Percentiles rank a stretch among this genome's conserved stretches.
These are phyloP conservation scores for Aphanomyces invadans DNA, from an alignment of 352 stramenopile genomes.

Conservation along the genomic window DNA sequence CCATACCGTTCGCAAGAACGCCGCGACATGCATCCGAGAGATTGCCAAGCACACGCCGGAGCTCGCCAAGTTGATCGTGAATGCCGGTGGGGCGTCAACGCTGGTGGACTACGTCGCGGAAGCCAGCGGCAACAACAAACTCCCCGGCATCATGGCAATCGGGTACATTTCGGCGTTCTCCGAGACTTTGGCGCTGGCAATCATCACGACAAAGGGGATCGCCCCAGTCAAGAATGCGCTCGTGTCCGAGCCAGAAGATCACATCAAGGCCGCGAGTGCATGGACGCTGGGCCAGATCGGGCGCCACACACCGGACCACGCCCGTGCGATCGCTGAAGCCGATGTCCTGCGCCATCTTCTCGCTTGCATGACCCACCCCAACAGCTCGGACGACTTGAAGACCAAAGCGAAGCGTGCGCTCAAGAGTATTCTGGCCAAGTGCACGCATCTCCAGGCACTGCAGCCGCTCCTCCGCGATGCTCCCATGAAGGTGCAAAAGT, in stretches of 20 bases:
- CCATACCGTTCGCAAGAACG: conserved; percentile 92
- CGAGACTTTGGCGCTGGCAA: conserved; percentile 88
- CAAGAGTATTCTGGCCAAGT: conserved; percentile 92
- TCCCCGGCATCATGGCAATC: conserved; percentile 93
- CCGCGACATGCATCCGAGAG: conserved; percentile 91
- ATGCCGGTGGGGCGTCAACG: conserved; percentile 88
- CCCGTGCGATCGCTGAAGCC: conserved; percentile 85
- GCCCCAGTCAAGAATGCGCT: conserved; percentile 89
- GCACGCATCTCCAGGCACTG: conserved; percentile 89
- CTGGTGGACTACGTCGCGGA: conserved; percentile 91
- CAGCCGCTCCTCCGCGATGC: conserved; percentile 89
- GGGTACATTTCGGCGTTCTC: conserved; percentile 94
- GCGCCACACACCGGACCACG: conserved; percentile 90
- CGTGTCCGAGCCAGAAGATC: conserved; percentile 90
- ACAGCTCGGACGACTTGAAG: conserved; percentile 90
- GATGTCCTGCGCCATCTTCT: conserved; percentile 90
- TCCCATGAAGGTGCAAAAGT: conserved; percentile 93
- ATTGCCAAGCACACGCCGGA: conserved; percentile 93
- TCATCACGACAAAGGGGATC: conserved; percentile 93
- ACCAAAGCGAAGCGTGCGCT: conserved; percentile 91
- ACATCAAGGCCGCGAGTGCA: conserved; percentile 92
- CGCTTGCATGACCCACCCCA: conserved; percentile 89
- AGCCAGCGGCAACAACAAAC: conserved; percentile 86
- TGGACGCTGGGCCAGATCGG: conserved; percentile 94
- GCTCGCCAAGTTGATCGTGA: conserved; percentile 93